Evolutionary conservation across 768 basidiomycete genomes (phyloP).

Genomic region (Phylloporus sp.): DNA sequence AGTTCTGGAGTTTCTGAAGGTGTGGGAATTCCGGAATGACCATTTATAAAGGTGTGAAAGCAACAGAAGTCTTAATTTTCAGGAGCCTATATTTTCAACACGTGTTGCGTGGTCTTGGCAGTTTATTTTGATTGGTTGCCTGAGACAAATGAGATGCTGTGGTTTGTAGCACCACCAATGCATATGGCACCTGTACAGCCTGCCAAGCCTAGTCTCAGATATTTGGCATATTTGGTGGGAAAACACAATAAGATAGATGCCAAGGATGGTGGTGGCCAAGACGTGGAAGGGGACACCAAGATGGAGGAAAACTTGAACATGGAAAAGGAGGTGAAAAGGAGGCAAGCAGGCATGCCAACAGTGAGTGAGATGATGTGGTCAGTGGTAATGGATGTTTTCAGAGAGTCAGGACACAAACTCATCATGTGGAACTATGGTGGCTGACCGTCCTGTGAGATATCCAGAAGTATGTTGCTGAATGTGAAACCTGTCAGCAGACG

Average conservation of each 20-base stretch:
- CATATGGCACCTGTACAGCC: conserved; percentile 49
- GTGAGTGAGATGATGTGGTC: conserved; percentile 14
- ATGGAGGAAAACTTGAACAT: background rate
- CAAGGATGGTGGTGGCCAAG: background rate
- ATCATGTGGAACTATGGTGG: background rate
- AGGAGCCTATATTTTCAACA: background rate
- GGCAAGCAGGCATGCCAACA: background rate
- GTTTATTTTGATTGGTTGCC: conserved; percentile 82
- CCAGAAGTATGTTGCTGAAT: background rate
- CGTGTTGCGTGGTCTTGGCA: conserved; percentile 38
- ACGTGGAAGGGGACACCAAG: background rate
- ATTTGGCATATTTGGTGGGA: conserved; percentile 16
- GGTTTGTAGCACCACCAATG: conserved; percentile 86
- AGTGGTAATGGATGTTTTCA: conserved; percentile 6
- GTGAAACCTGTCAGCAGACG: background rate
- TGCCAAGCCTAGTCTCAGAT: conserved; percentile 52
- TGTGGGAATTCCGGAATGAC: too few relatives aligned
- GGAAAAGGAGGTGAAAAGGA: background rate
- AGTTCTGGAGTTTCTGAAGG: too few relatives aligned
- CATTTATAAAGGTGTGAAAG: too few relatives aligned
- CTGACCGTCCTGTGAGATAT: background rate
- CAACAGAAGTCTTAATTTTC: too few relatives aligned
- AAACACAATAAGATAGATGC: conserved; percentile 9
- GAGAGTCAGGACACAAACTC: too few relatives aligned
- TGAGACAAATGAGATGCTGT: conserved; percentile 76